Evolutionary conservation across 345 rosid genomes (phyloP), one percentile per base, ranked within the genome.

Genomic region (Linum trigynum): DNA sequence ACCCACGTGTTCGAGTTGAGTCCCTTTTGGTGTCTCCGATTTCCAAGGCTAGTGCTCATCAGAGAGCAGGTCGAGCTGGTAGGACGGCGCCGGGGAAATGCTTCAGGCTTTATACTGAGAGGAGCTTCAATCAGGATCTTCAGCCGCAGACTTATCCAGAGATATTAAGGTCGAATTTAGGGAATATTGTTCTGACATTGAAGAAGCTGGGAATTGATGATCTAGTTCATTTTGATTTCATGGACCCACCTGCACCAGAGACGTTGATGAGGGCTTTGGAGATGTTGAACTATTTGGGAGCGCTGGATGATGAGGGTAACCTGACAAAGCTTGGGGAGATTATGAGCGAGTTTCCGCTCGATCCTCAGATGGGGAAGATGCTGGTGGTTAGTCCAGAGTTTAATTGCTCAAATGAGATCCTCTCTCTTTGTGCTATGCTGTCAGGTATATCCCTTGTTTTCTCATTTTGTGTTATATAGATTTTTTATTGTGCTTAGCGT

Each of bases 171-270:
- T 92, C 97, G 56, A 92, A 92, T 69, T 94, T 92, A 66, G 98
- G 97, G 10, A 92, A 90, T 66, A 83, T 96, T 2, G 98, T 92
- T 39, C 82, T 90, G 60, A 88, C 90, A 3, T 74, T 92, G 78
- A 92, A 88, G 79, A 92, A 86, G 71, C 73, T 92, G 43, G 98
- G 98, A 17, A 87, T 92, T 57, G 94, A 92, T 71, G 89, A 89
- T 74, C 72, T 92, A 55, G 96, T 92, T 42, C 95, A 87, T 66
- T 92, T 92, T 78, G 98, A 92, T 78, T 89, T 92, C 68, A 92
- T 92, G 97, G 96, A 89, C 66, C 97, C 94, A 1, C 98, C 98
- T 63, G 98, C 97, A 53, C 97, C 97, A 3, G 97, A 92, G 82
- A 92, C 98, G 12, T 68, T 92, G 80, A 85, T 86, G 96, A 83